phyloP scores from a whole-genome alignment of 225 moss, liverwort and hornwort genomes.

The Ulota crispa region DNA sequence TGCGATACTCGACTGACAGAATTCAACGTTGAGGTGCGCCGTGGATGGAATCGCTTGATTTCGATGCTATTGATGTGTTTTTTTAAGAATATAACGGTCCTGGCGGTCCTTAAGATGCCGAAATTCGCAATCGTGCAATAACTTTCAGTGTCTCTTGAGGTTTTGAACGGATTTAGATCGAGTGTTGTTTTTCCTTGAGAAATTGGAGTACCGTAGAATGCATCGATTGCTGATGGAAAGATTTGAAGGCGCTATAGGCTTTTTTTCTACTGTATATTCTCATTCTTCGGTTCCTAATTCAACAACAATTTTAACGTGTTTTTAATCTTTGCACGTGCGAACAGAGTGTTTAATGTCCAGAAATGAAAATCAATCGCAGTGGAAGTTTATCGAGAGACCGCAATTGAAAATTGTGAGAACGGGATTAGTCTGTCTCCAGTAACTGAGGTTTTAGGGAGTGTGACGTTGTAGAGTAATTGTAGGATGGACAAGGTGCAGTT shows the following conservation, averaged over 20 bases:
- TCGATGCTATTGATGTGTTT: background rate
- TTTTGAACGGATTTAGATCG: slow-evolving; percentile 2
- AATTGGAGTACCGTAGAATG: background rate
- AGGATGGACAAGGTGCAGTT: background rate
- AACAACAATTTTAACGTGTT: background rate
- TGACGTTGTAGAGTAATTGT: background rate
- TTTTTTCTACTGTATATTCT: background rate
- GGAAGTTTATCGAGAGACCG: background rate
- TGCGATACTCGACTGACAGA: background rate
- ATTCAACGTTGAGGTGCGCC: background rate
- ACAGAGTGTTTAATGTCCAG: background rate
- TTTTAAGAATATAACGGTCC: background rate
- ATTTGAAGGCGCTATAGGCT: background rate
- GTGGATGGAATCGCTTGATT: background rate
- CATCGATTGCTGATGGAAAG: background rate
- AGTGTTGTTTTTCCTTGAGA: background rate
- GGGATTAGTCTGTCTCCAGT: background rate
- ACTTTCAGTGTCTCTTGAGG: background rate
- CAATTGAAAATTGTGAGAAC: background rate
- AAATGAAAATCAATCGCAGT: background rate
- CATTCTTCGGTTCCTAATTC: too few species aligned
- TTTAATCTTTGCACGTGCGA: too few species aligned
- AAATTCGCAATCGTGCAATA: background rate
- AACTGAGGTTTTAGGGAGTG: background rate
- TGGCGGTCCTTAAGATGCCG: background rate